Percentiles rank a stretch among this genome's conserved stretches.
Evolutionary conservation across 805 yeast species (phyloP).

Genomic region (Starmerella sp.): DNA sequence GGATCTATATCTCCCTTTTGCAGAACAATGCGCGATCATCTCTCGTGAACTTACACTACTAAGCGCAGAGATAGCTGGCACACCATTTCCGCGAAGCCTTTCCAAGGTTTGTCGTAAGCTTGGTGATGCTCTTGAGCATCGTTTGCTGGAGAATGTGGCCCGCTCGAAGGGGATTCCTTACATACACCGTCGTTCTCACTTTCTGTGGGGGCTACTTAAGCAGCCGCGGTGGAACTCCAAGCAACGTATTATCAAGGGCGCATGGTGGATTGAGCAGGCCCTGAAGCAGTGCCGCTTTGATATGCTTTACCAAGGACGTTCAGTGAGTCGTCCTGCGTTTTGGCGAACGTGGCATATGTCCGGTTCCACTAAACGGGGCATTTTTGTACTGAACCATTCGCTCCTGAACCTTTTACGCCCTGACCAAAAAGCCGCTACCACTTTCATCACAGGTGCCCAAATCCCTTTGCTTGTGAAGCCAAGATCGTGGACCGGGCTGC

Average conservation of each 20-base stretch:
- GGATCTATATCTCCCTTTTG: neutral
- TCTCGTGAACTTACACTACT: conserved; percentile 7
- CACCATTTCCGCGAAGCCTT: conserved; percentile 12
- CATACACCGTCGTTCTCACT: conserved; percentile 7
- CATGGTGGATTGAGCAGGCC: conserved; percentile 13
- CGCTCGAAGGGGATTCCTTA: neutral
- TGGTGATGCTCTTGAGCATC: conserved; percentile 11
- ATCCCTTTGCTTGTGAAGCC: conserved; percentile 80
- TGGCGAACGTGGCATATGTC: conserved; percentile 56
- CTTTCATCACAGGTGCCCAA: conserved; percentile 45
- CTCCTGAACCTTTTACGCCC: conserved; percentile 57
- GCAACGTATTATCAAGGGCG: conserved; percentile 27
- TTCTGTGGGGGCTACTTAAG: conserved; percentile 9
- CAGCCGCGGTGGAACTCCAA: conserved; percentile 33
- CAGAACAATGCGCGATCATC: conserved; percentile 10
- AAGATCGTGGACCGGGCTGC: conserved; percentile 60
- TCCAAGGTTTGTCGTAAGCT: conserved; percentile 13
- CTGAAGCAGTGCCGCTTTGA: conserved; percentile 25
- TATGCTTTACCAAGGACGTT: conserved; percentile 34
- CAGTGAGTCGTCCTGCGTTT: conserved; percentile 42
- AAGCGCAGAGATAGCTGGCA: neutral
- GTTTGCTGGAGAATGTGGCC: conserved; percentile 5
- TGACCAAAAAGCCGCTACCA: conserved; percentile 49
- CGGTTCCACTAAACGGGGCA: conserved; percentile 46
- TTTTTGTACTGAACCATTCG: conserved; percentile 76